phyloP scores from a whole-genome alignment of 78 protist genomes.

The Polysphondylium violaceum region DNA sequence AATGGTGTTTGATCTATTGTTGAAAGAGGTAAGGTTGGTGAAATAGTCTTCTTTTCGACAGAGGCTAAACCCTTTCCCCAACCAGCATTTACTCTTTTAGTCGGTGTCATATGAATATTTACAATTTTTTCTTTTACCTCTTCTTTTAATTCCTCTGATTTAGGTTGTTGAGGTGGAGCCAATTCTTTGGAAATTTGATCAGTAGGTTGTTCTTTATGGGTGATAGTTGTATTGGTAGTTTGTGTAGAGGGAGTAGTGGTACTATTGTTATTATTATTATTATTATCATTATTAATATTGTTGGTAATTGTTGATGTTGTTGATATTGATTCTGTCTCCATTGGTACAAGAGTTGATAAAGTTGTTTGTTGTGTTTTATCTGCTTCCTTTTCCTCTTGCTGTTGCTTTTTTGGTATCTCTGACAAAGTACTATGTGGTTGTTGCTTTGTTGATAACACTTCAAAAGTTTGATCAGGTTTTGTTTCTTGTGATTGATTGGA shows the following conservation, averaged over 20 bases:
- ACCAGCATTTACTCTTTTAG: not conserved
- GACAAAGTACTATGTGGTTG: too few relatives aligned
- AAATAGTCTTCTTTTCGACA: constrained; percentile 1
- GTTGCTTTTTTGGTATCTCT: too few relatives aligned
- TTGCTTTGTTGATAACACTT: too few relatives aligned
- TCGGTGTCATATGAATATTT: not conserved
- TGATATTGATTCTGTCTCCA: not conserved
- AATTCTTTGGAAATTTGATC: not conserved
- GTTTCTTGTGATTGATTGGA: too few relatives aligned
- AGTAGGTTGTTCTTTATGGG: constrained; percentile 2
- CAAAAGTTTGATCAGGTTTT: too few relatives aligned
- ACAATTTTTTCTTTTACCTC: not conserved
- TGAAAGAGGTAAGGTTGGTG: too few relatives aligned
- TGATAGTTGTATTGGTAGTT: not conserved
- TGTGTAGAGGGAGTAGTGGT: not conserved
- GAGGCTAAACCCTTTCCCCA: constrained; percentile 45
- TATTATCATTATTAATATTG: not conserved
- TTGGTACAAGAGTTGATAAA: not conserved
- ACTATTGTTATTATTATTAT: not conserved
- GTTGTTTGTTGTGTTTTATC: too few relatives aligned
- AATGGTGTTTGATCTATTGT: not conserved
- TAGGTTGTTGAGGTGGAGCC: not conserved
- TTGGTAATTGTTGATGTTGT: constrained; percentile 4
- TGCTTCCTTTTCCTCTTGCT: too few relatives aligned
- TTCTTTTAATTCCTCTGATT: not conserved